Percentiles rank a stretch among this genome's conserved stretches.
These are phyloP conservation scores for Rosa rugosa DNA, from an alignment of 306 rosid species.

Conservation along the genomic window DNA sequence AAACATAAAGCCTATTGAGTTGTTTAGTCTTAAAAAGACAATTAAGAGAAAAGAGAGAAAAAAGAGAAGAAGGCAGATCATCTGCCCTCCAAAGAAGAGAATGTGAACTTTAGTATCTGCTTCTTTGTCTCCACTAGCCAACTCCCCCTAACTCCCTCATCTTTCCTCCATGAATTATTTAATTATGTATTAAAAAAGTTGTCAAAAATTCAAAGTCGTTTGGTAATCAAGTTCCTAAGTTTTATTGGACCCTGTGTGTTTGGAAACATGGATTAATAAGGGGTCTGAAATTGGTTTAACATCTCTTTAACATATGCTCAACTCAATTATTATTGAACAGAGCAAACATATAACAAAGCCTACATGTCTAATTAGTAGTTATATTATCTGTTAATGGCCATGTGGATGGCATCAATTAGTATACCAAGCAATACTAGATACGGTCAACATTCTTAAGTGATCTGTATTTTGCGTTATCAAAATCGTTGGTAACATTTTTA, in stretches of 20 bases:
- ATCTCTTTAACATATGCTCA: neutral
- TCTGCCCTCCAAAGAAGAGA: conserved; percentile 15
- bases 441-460: neutral
- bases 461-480: neutral
- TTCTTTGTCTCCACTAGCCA: conserved; percentile 17
- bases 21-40: neutral
- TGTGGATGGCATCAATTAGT: neutral
- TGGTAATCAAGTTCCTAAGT: conserved; percentile 9
- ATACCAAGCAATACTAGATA: neutral
- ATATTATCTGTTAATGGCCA: neutral
- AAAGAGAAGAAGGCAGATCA: neutral
- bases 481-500: neutral
- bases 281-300: neutral
- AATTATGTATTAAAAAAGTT: neutral
- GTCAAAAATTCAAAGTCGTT: neutral
- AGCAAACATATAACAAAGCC: neutral
- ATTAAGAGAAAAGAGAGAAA: neutral
- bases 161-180: neutral
- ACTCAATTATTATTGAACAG: neutral
- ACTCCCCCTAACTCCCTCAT: conserved; percentile 1
- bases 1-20: conserved; percentile 4
- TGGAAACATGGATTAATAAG: neutral
- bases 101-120: conserved; percentile 12
- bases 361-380: neutral
- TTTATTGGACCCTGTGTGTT: conserved; percentile 18